These are phyloP conservation scores for Galeopsis tetrahit DNA, from an alignment of 257 asterid species.

Conservation along the genomic window DNA sequence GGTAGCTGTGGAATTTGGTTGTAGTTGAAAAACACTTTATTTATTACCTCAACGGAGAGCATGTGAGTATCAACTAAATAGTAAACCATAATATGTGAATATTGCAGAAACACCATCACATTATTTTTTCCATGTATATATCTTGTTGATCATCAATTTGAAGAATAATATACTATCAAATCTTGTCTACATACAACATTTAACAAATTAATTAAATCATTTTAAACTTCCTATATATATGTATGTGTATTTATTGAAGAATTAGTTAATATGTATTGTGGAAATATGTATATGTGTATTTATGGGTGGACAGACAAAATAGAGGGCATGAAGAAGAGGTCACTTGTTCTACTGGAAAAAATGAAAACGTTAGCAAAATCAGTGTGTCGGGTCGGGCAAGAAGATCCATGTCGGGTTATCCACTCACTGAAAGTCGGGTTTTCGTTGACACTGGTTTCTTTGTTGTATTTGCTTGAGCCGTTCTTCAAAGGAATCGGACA, in stretches of 20 bases:
- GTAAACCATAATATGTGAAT: constrained; percentile 30
- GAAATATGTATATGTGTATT: too few species aligned
- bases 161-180: too few species aligned
- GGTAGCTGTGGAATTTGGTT: constrained; percentile 5
- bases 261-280: constrained; percentile 29
- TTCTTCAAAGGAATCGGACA: constrained; percentile 75
- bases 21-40: constrained; percentile 28
- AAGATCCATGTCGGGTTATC: constrained; percentile 70
- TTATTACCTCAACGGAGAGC: constrained; percentile 31
- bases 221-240: background rate
- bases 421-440: constrained; percentile 87
- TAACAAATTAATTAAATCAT: background rate
- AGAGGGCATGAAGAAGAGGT: constrained; percentile 50
- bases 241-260: background rate
- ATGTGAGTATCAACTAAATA: constrained; percentile 29
- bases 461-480: constrained; percentile 81
- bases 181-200: background rate
- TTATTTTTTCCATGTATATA: background rate
- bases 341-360: constrained; percentile 34
- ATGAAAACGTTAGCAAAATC: constrained; percentile 40
- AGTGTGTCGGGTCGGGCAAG: constrained; percentile 60
- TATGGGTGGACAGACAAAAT: constrained; percentile 33
- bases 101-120: constrained; percentile 21
- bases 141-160: too few species aligned
- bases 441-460: constrained; percentile 71